Base-by-base conservation (phyloP, 2,329 filamentous ascomycete genomes). In the Alternaria hordeiaustralica region DNA sequence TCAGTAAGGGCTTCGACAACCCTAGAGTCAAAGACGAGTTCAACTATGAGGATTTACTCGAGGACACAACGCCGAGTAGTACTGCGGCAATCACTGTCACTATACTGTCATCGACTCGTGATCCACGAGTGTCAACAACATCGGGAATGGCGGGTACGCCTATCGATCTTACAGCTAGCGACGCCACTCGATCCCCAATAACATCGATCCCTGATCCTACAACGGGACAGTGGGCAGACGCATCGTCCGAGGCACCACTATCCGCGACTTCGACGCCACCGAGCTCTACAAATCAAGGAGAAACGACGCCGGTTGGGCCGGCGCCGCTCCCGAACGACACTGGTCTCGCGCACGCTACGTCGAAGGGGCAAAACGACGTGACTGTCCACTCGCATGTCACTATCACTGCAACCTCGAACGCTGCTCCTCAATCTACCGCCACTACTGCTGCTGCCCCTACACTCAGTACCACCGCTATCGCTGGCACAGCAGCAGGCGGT, bases 401-500 rank as follows among this genome's bases (percentile, higher is more conserved):
- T 18, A 9, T 26, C 25, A 26, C 28, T 10, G 33, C 33, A 1
- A 36, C 15, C 33, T 36, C 33, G 15, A 36, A 36, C 3, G 21
- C 3, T 18, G n/a, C n/a, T 21, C 25, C 43, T n/a, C 12, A 57
- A 18, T 21, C 25, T 13, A 36, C 43, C 10, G 10, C 26, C 12
- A n/a, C 28, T 28, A 33, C 20, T 3, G 23, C 36, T 15, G 3
- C 46, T 18, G 36, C 2, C 1, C 33, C 46, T 18, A 9, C 44
- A 10, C 21, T 67, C 10, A 58, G 61, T 12, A 63, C 64, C 4
- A 46, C 67, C 9, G 62, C 64, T 3, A 71, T 75, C 5, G 65
- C 65, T 4, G 73, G 69, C 2, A 63, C 63, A 60, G 67, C 68
- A 25, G 61, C 68, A 3, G 71, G 68, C 46, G 59, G 70, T 44